Conservation (phyloP, 139 green algal species). For the Chlamydomonas sp. region DNA sequence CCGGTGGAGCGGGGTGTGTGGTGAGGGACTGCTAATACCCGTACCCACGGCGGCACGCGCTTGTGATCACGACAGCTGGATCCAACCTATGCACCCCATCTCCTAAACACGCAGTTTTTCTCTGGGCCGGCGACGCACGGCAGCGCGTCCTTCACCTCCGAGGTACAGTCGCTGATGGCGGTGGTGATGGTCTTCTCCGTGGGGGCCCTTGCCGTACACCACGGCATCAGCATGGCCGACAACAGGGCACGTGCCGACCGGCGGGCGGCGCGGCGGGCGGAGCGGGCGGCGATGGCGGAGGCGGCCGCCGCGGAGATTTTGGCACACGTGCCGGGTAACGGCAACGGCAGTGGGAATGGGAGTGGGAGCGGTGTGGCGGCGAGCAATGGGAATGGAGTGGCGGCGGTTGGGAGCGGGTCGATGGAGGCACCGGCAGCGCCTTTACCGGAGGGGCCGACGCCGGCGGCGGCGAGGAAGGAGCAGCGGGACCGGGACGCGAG, state of each 20-base stretch:
- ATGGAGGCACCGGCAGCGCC: neutral
- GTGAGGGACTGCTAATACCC: too few species aligned
- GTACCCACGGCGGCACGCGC: too few species aligned
- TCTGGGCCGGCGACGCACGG: neutral
- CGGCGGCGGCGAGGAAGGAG: neutral
- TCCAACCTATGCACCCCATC: neutral
- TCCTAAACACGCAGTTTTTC: constrained; percentile 13
- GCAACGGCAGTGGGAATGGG: constrained; percentile 3
- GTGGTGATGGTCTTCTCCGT: constrained; percentile 51
- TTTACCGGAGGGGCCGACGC: neutral
- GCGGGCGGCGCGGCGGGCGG: neutral
- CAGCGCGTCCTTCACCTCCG: constrained; percentile 22
- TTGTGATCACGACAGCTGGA: too few species aligned
- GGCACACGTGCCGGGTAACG: neutral
- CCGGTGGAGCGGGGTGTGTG: too few species aligned
- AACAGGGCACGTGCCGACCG: neutral
- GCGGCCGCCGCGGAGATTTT: constrained; percentile 13
- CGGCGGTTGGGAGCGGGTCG: neutral
- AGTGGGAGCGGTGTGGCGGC: constrained; percentile 2
- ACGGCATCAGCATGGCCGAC: constrained; percentile 21
- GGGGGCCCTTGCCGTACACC: constrained; percentile 52
- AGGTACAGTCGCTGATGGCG: constrained; percentile 54
- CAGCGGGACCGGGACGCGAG: neutral
- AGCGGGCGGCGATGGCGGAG: neutral
- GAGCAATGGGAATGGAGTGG: constrained; percentile 24